phyloP scores from a whole-genome alignment of 805 yeast species.

The Wickerhamomyces ciferrii region DNA sequence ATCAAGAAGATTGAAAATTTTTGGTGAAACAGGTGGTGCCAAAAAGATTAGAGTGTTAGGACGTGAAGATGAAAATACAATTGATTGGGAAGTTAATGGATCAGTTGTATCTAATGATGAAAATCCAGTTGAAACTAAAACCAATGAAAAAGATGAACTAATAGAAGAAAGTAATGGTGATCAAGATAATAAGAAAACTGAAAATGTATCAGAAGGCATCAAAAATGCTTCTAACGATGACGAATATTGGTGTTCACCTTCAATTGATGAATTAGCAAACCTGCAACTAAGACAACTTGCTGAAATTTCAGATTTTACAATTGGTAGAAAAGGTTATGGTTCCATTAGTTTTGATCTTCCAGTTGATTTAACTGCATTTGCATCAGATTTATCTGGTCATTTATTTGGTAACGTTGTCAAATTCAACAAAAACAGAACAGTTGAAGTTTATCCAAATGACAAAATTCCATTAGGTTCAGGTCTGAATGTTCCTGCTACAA shows the following conservation, averaged over 20 bases:
- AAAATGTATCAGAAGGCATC: constrained; percentile 1
- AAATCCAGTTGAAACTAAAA: background rate
- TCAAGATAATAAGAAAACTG: constrained; percentile 1
- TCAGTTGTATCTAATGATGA: background rate
- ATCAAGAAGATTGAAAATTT: constrained; percentile 34
- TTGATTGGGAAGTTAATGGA: constrained; percentile 14
- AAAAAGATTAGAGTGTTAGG: constrained; percentile 22
- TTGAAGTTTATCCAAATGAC: constrained; percentile 61
- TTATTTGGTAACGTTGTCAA: constrained; percentile 37
- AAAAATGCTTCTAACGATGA: constrained; percentile 3
- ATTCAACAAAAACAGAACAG: constrained; percentile 42
- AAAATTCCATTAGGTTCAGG: constrained; percentile 67
- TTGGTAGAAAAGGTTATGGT: constrained; percentile 66
- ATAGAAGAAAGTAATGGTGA: background rate
- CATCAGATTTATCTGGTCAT: constrained; percentile 28
- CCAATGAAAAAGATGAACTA: background rate
- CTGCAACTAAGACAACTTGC: constrained; percentile 43
- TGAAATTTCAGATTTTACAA: constrained; percentile 55
- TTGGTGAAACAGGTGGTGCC: constrained; percentile 23
- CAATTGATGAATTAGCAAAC: constrained; percentile 41
- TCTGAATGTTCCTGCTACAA: constrained; percentile 71
- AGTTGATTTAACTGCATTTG: constrained; percentile 59
- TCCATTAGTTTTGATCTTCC: constrained; percentile 61
- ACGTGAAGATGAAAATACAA: constrained; percentile 7
- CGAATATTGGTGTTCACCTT: constrained; percentile 74